Conservation (phyloP, 106 monocot species). For the Acanthochlamys bracteata region DNA sequence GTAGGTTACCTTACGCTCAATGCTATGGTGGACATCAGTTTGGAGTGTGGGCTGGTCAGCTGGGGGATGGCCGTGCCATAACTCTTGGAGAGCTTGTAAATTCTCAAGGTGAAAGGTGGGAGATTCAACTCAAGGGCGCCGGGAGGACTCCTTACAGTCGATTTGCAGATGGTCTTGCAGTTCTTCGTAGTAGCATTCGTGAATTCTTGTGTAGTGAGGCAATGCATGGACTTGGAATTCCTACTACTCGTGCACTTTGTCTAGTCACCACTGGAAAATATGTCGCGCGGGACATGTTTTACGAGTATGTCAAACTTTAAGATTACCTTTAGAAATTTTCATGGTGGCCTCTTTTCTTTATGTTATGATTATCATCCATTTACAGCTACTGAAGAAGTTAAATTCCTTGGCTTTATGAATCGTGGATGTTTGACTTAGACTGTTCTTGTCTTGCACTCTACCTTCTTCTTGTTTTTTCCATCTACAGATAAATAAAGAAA, state of each 20-base stretch:
- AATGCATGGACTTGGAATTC: slow-evolving; percentile 94
- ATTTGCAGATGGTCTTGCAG: slow-evolving; percentile 98
- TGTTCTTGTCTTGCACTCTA: no score
- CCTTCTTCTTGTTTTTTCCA: no score
- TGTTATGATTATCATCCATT: no score
- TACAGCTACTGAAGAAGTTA: no score
- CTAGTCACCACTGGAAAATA: slow-evolving; percentile 85
- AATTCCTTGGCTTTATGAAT: no score
- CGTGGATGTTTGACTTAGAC: no score
- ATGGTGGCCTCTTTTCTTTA: no score
- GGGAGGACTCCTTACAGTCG: slow-evolving; percentile 96
- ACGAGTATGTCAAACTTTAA: slow-evolving; percentile 54
- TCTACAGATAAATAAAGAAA: no score
- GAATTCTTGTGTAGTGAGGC: slow-evolving; percentile 97
- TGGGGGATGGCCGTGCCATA: slow-evolving; percentile 95
- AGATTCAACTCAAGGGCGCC: slow-evolving; percentile 94
- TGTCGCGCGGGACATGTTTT: slow-evolving; percentile 97
- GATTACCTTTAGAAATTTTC: not conserved
- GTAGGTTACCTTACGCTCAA: slow-evolving; percentile 82
- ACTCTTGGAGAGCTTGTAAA: slow-evolving; percentile 88
- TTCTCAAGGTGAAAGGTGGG: slow-evolving; percentile 76
- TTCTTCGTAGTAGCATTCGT: slow-evolving; percentile 92
- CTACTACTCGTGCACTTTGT: slow-evolving; percentile 90
- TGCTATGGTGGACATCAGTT: slow-evolving; percentile 99
- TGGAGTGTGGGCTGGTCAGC: slow-evolving; percentile 97